Evolutionary conservation across 805 yeast species (phyloP), one percentile per base, ranked within the genome.

Genomic region (Yarrowia osloensis): DNA sequence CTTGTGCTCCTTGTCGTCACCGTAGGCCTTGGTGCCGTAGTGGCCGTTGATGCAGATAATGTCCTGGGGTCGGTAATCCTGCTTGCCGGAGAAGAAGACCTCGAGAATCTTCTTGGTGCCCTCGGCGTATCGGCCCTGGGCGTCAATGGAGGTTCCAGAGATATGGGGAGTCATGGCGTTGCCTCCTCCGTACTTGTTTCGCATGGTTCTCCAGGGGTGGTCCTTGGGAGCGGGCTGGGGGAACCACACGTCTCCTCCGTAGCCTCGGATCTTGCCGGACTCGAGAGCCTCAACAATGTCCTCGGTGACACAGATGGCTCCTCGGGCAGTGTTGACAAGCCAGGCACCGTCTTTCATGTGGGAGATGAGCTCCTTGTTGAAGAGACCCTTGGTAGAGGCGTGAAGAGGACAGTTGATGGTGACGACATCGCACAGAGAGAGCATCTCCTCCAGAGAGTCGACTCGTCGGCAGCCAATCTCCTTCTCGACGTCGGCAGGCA

Each of bases 141-240:
- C 44, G 8, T 40, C 46, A 12, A 21, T 40, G 49, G 91, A 86
- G 24, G 93, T 86, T 69, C 95, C 95, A 66, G 90, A 86, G 71
- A 86, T 84, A 74, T 89, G 95, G 19, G 93, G 92, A 62, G 91
- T 88, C 94, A 89, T 88, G 65, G 93, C 93, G 73, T 89, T 89
- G 70, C 93, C 93, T 42, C 85, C 89, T 68, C 88, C 88, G 70
- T 81, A 83, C 73, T 83, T 79, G 83, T 88, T 88, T 55, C 79
- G 74, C 86, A 88, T 84, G 11, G 80, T 67, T 81, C 91, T 82
- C 94, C 94, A 89, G 70, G 92, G 91, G 74, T 88, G 92, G 75
- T 82, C 82, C 67, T 80, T 79, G 22, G 47, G 47, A 9, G 28
- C 46, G 21, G 46, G 46, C 15, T 40, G 26, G 6, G 46, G 46